These are phyloP conservation scores for Fusarium lyarnte DNA, from an alignment of 2,329 filamentous ascomycete species.

Conservation along the genomic window DNA sequence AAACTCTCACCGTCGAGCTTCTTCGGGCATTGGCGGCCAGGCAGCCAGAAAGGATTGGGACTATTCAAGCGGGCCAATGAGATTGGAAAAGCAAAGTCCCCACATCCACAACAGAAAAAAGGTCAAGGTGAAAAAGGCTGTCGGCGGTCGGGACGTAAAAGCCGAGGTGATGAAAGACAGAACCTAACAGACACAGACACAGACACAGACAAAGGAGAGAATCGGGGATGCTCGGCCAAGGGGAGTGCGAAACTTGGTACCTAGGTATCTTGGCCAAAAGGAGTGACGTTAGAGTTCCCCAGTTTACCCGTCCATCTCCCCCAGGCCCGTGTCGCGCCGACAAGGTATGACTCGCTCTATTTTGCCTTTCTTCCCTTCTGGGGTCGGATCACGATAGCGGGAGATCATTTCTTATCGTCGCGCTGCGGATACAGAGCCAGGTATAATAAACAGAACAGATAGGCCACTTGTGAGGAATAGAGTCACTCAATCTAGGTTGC, in stretches of 20 bases:
- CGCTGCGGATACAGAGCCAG: slow-evolving; percentile 1
- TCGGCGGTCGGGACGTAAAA: slow-evolving; percentile 41
- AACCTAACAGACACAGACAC: background rate
- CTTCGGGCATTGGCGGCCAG: slow-evolving; percentile 34
- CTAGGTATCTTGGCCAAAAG: background rate
- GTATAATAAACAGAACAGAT: background rate
- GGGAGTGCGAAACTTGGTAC: background rate
- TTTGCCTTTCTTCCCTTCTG: slow-evolving; percentile 28
- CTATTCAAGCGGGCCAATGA: slow-evolving; percentile 37
- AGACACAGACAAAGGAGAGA: slow-evolving; percentile 13
- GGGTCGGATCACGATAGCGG: slow-evolving; percentile 29
- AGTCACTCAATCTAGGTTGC: background rate
- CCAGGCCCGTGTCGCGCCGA: slow-evolving; percentile 30
- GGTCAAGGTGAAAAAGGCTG: slow-evolving; percentile 27
- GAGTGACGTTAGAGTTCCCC: slow-evolving; percentile 30
- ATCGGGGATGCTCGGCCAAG: slow-evolving; percentile 25
- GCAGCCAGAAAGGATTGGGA: slow-evolving; percentile 20
- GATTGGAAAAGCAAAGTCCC: background rate
- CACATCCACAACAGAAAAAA: slow-evolving; percentile 14
- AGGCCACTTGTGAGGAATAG: background rate
- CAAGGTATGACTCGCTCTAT: slow-evolving; percentile 34
- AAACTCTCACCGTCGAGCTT: slow-evolving; percentile 42
- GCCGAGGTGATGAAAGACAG: slow-evolving; percentile 21
- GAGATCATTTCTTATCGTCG: slow-evolving; percentile 32
- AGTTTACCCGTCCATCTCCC: slow-evolving; percentile 30